Percentiles rank a stretch among this genome's conserved stretches.
Evolutionary conservation across 768 basidiomycete species (phyloP).

Genomic region (Cystobasidium ongulense): DNA sequence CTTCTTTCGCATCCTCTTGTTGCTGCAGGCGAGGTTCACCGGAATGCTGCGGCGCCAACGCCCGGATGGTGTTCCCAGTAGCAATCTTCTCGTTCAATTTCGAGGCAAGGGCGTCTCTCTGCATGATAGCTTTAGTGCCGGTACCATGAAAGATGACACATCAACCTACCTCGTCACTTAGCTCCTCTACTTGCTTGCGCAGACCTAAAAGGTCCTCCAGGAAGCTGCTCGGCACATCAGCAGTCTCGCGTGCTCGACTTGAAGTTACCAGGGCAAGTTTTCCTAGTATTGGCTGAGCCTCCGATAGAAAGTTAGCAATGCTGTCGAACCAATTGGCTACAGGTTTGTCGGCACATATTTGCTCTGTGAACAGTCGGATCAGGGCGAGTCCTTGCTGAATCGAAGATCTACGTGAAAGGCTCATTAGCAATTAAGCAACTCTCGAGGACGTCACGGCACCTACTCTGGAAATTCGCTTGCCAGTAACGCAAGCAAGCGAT

Average conservation of each 20-base stretch:
- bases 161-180: conserved; percentile 57
- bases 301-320: conserved; percentile 55
- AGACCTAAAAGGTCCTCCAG: conserved; percentile 59
- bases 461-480: conserved; percentile 50
- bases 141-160: background rate
- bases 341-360: background rate
- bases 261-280: conserved; percentile 55
- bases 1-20: conserved; percentile 38
- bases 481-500: conserved; percentile 59
- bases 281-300: conserved; percentile 62
- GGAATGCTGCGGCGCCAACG: conserved; percentile 48
- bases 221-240: conserved; percentile 45
- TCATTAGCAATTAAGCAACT: conserved; percentile 59
- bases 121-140: background rate
- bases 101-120: conserved; percentile 54
- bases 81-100: conserved; percentile 60
- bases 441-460: conserved; percentile 49
- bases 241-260: conserved; percentile 47
- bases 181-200: conserved; percentile 56
- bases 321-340: background rate
- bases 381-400: background rate
- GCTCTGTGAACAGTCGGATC: background rate
- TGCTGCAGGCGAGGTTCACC: background rate
- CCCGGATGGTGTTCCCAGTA: conserved; percentile 59
- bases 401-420: background rate